Percentiles rank a stretch among this genome's conserved stretches.
These are phyloP conservation scores for Thymus mandschuricus DNA, from an alignment of 257 asterid genomes.

Conservation along the genomic window DNA sequence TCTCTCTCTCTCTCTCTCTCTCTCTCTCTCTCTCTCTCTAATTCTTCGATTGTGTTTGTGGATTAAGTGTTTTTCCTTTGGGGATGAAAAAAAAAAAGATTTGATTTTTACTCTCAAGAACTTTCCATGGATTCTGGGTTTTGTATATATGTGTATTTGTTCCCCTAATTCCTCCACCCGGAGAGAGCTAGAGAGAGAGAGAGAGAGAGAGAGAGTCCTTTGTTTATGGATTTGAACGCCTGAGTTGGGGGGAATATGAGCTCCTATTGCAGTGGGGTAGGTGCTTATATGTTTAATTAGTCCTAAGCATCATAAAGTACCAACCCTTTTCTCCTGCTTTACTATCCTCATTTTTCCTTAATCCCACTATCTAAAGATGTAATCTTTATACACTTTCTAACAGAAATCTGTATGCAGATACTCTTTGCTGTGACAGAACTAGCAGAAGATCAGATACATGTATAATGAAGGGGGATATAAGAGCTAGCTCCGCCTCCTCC, in stretches of 20 bases:
- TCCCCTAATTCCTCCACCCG: not conserved
- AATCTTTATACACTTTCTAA: conserved; percentile 20
- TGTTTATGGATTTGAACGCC: conserved; percentile 6
- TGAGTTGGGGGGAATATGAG: conserved; percentile 24
- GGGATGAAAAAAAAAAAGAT: not conserved
- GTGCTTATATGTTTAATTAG: conserved; percentile 18
- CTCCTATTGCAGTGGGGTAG: conserved; percentile 36
- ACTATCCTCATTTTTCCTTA: conserved; percentile 5
- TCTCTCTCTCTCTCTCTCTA: not conserved
- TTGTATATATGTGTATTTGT: not conserved
- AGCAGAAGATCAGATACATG: conserved; percentile 74
- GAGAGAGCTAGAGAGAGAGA: not conserved
- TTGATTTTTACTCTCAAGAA: conserved; percentile 5
- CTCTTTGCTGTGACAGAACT: conserved; percentile 81
- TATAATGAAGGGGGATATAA: conserved; percentile 83
- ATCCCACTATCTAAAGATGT: not conserved
- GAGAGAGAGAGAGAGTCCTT: conserved; percentile 6
- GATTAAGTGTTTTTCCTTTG: not conserved
- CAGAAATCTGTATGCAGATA: conserved; percentile 49
- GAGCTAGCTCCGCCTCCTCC: conserved; percentile 60
- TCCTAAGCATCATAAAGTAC: conserved; percentile 21
- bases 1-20: conserved; percentile 13
- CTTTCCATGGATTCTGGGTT: not conserved
- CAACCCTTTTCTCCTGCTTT: not conserved
- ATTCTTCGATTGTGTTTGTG: not conserved